phyloP scores from a whole-genome alignment of 2,329 filamentous ascomycete species.

The Biscogniauxia marginata region DNA sequence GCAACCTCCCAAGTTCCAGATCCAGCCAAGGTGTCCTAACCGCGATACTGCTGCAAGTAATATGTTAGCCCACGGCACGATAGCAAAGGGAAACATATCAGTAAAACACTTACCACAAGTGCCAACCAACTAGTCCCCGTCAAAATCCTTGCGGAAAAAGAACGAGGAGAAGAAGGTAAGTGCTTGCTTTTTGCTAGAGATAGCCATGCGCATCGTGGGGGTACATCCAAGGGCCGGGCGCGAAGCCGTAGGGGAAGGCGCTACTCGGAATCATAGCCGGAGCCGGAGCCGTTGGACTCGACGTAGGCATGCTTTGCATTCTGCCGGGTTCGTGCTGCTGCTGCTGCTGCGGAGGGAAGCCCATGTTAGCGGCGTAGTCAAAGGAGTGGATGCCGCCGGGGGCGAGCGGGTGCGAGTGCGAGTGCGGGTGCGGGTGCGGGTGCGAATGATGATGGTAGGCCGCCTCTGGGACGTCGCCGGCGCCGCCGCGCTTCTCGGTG shows the following conservation, averaged over 20 bases:
- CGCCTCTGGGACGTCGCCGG: constrained; percentile 6
- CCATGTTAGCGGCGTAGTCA: constrained; percentile 31
- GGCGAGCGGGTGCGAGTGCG: constrained; percentile 12
- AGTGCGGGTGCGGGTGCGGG: constrained; percentile 14
- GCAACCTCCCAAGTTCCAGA: background rate
- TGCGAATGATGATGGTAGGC: constrained; percentile 18
- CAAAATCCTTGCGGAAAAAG: background rate
- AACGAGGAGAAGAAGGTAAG: background rate
- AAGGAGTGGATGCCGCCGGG: constrained; percentile 24
- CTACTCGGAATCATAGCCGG: constrained; percentile 13
- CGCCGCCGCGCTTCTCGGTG: constrained; percentile 20
- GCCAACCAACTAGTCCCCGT: background rate
- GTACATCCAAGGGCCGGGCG: constrained; percentile 22
- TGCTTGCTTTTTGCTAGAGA: constrained; percentile 17
- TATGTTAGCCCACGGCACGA: background rate
- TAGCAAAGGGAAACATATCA: background rate
- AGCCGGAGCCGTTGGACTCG: constrained; percentile 3
- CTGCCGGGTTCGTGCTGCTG: background rate
- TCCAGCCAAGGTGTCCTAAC: background rate
- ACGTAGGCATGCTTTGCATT: constrained; percentile 3
- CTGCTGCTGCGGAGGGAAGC: constrained; percentile 23
- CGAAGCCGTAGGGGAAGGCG: constrained; percentile 26
- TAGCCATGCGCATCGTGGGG: constrained; percentile 25
- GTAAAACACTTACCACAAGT: constrained; percentile 10
- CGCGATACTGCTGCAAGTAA: background rate